A percentile compares a stretch with the other conserved stretches of the same genome.
These are phyloP conservation scores for Lactarius akahatsu DNA, from an alignment of 768 basidiomycete species.

Conservation along the genomic window DNA sequence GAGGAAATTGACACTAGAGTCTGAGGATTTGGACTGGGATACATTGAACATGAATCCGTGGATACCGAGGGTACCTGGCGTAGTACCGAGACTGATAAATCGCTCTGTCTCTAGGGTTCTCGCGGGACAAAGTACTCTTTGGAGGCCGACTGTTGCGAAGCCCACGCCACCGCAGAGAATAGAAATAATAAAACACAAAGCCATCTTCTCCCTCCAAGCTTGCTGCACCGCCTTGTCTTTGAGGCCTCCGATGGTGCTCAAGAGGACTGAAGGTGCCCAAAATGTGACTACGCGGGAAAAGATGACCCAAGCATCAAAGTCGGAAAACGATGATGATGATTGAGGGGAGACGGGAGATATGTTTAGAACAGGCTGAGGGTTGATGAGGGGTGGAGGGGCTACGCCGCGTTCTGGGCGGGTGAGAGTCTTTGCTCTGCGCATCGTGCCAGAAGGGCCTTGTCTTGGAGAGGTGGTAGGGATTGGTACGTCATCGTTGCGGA, in stretches of 20 bases:
- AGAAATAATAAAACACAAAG: conserved; percentile 83
- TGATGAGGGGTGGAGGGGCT: conserved; percentile 91
- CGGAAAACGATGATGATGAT: conserved; percentile 37
- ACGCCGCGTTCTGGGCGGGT: conserved; percentile 94
- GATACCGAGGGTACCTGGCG: conserved; percentile 66
- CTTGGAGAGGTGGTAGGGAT: conserved; percentile 26
- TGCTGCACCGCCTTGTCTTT: conserved; percentile 75
- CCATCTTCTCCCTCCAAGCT: conserved; percentile 98
- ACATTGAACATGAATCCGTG: conserved; percentile 78
- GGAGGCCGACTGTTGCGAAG: conserved; percentile 92
- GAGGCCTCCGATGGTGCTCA: conserved; percentile 74
- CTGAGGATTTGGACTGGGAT: conserved; percentile 47
- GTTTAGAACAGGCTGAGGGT: conserved; percentile 57
- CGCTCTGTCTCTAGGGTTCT: conserved; percentile 44
- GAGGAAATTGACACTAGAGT: conserved; percentile 54
- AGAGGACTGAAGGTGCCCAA: conserved; percentile 83
- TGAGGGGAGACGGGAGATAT: conserved; percentile 39
- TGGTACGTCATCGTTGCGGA: conserved; percentile 25
- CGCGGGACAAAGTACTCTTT: conserved; percentile 86
- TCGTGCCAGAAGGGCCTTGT: conserved; percentile 47
- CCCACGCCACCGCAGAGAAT: conserved; percentile 78
- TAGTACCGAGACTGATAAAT: conserved; percentile 51
- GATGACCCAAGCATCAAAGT: conserved; percentile 71
- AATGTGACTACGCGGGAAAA: conserved; percentile 80
- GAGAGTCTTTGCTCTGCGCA: conserved; percentile 91